A percentile compares a stretch with the other conserved stretches of the same genome.
These are phyloP conservation scores for Hepatocystis sp. DNA, from an alignment of 169 alveolate species.

Conservation along the genomic window DNA sequence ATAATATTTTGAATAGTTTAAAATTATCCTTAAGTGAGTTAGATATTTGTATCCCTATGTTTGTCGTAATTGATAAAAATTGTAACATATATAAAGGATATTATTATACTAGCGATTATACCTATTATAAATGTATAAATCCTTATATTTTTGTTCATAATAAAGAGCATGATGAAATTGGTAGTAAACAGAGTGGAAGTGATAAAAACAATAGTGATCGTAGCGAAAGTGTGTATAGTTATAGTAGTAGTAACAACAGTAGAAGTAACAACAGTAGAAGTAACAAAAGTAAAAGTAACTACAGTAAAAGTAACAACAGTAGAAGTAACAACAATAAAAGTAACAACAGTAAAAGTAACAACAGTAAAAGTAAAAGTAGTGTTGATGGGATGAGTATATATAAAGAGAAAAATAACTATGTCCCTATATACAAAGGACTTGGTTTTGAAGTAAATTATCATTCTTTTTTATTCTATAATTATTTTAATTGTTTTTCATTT, in stretches of 20 bases:
- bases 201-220: not conserved
- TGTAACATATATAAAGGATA: slow-evolving; percentile 47
- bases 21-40: slow-evolving; percentile 41
- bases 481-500: slow-evolving; percentile 42
- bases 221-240: not conserved
- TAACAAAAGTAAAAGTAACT: not conserved
- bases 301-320: not conserved
- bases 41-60: slow-evolving; percentile 38
- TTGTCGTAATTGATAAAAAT: slow-evolving; percentile 48
- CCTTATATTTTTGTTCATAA: slow-evolving; percentile 25
- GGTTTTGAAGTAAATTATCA: slow-evolving; percentile 71
- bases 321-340: not conserved
- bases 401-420: slow-evolving; percentile 13
- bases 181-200: no score
- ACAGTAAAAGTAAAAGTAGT: not conserved
- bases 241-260: not conserved
- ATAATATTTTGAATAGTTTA: slow-evolving; percentile 33
- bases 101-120: slow-evolving; percentile 53
- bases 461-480: slow-evolving; percentile 55
- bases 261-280: not conserved
- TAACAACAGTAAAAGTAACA: no score
- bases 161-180: no score
- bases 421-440: slow-evolving; percentile 27
- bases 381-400: not conserved
- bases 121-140: slow-evolving; percentile 47